phyloP scores from a whole-genome alignment of 78 protist species.

The Dictyostelium purpureum region DNA sequence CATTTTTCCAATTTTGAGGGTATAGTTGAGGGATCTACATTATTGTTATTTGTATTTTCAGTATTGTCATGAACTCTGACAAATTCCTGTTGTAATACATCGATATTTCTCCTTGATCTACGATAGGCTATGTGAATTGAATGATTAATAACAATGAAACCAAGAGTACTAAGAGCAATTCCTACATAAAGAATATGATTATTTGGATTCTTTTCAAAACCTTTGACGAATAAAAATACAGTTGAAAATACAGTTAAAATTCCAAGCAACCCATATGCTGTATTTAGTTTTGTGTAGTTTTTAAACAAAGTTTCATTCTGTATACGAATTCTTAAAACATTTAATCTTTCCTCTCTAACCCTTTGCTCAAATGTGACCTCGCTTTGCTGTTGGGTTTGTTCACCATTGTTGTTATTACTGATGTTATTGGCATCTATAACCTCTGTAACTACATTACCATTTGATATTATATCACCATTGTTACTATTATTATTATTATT shows the following conservation, averaged over 20 bases:
- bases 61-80: background rate
- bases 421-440: background rate
- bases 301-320: constrained; percentile 12
- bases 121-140: constrained; percentile 57
- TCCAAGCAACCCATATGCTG: constrained; percentile 18
- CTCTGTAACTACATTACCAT: background rate
- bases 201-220: constrained; percentile 17
- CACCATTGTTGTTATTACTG: background rate
- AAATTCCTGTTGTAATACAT: background rate
- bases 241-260: constrained; percentile 1
- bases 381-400: background rate
- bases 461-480: background rate
- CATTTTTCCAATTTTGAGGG: constrained; percentile 29
- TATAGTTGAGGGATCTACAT: background rate
- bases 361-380: background rate
- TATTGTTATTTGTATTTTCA: background rate
- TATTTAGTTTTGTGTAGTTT: constrained; percentile 28
- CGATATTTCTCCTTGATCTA: constrained; percentile 36
- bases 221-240: constrained; percentile 33
- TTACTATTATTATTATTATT: background rate
- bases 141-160: constrained; percentile 46
- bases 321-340: background rate
- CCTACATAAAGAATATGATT: constrained; percentile 53
- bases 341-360: background rate
- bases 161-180: constrained; percentile 38